phyloP scores from a whole-genome alignment of 306 rosid genomes.

The Lathyrus oleraceus region DNA sequence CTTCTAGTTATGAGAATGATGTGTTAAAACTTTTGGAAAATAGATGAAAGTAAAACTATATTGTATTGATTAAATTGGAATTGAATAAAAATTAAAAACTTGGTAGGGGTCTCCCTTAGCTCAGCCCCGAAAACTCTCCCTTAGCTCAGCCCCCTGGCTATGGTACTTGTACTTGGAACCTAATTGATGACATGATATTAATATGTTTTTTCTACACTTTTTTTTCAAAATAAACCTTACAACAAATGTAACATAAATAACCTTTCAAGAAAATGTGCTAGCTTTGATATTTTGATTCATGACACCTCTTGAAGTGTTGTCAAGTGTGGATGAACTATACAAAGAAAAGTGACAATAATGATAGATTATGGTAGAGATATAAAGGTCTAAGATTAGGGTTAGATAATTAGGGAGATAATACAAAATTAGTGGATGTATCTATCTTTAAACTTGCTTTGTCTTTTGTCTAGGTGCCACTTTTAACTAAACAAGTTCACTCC shows the following conservation, averaged over 20 bases:
- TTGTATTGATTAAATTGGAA: not conserved
- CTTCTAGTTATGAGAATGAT: too few species aligned
- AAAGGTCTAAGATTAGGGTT: conserved; percentile 18
- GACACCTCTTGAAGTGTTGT: conserved; percentile 2
- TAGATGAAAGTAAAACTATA: too few species aligned
- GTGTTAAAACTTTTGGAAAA: too few species aligned
- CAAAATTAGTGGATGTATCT: conserved; percentile 29
- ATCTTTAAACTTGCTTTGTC: not conserved
- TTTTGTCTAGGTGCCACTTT: conserved; percentile 10
- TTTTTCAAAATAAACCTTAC: too few species aligned
- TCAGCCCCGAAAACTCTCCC: not conserved
- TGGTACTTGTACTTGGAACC: too few species aligned
- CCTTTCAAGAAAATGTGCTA: not conserved
- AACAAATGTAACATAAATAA: not conserved
- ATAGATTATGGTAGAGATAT: not conserved
- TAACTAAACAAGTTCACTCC: conserved; percentile 11
- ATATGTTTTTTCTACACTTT: too few species aligned
- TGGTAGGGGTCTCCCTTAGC: not conserved
- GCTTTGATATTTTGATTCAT: not conserved
- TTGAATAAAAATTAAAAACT: not conserved
- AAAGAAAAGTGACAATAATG: conserved; percentile 15
- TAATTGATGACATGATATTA: too few species aligned
- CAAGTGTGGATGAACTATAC: not conserved
- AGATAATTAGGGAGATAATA: conserved; percentile 10
- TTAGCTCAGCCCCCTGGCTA: not conserved